phyloP scores from a whole-genome alignment of 441 rosid species.

The Erodium chrysanthum region DNA sequence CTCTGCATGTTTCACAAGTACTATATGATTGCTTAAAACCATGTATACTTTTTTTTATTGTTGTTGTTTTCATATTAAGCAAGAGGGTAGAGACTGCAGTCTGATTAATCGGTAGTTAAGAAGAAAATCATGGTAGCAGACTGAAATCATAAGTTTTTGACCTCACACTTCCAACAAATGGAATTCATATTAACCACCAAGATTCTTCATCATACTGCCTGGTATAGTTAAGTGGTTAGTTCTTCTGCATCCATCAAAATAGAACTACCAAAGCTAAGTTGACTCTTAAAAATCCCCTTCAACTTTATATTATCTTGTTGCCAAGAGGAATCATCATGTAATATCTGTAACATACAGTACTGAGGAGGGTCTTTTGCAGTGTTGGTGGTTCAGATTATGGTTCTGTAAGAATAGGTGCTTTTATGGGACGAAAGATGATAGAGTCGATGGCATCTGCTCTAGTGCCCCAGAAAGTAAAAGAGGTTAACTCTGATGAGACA shows the following conservation, averaged over 20 bases:
- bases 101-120: background rate
- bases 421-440: slow-evolving; percentile 86
- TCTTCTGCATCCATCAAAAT: background rate
- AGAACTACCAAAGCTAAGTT: background rate
- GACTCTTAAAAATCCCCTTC: background rate
- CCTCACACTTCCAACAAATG: background rate
- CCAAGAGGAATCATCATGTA: background rate
- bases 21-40: background rate
- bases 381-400: slow-evolving; percentile 97
- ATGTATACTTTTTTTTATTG: background rate
- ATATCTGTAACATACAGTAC: background rate
- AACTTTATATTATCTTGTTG: background rate
- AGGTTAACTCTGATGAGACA: slow-evolving; percentile 38
- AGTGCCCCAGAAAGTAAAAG: slow-evolving; percentile 1
- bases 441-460: slow-evolving; percentile 51
- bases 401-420: slow-evolving; percentile 94
- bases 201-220: background rate
- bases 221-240: background rate
- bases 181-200: background rate
- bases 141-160: background rate
- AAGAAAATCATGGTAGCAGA: slow-evolving; percentile 3
- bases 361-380: slow-evolving; percentile 27
- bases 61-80: background rate
- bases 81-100: background rate
- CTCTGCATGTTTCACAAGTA: background rate